These are phyloP conservation scores for Spirogloea muscicola DNA, from an alignment of 139 green algal genomes.

Conservation along the genomic window DNA sequence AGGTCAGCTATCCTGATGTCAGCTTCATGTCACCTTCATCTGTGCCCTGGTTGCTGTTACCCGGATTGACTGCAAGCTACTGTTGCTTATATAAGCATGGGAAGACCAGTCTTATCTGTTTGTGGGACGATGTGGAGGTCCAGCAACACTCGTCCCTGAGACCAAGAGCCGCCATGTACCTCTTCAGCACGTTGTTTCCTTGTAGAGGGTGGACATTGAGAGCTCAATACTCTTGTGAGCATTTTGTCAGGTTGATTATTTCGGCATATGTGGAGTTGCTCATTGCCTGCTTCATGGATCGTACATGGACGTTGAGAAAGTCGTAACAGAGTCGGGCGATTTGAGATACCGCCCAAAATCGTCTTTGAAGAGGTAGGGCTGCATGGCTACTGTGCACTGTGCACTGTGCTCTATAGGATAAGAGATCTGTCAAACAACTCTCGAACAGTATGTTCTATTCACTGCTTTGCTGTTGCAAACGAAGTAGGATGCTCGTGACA, in stretches of 20 bases:
- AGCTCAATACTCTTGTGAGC: neutral
- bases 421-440: slow-evolving; percentile 1
- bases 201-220: neutral
- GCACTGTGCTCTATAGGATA: too few species aligned
- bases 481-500: too few species aligned
- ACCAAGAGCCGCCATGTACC: neutral
- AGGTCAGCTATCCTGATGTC: slow-evolving; percentile 15
- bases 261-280: slow-evolving; percentile 35
- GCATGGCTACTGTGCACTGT: neutral
- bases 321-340: neutral
- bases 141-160: neutral
- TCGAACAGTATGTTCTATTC: neutral
- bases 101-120: neutral
- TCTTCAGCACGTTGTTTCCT: neutral
- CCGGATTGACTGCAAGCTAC: too few species aligned
- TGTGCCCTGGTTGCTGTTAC: too few species aligned
- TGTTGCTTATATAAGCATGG: too few species aligned
- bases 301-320: slow-evolving; percentile 55
- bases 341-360: neutral
- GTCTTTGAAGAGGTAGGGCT: slow-evolving; percentile 15
- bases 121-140: neutral
- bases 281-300: slow-evolving; percentile 47
- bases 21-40: neutral
- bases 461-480: too few species aligned
- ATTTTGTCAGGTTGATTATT: slow-evolving; percentile 28